Evolutionary conservation across 1,284 basidiomycete species (phyloP), one percentile per base, ranked within the genome.

Genomic region (Tilletia caries): DNA sequence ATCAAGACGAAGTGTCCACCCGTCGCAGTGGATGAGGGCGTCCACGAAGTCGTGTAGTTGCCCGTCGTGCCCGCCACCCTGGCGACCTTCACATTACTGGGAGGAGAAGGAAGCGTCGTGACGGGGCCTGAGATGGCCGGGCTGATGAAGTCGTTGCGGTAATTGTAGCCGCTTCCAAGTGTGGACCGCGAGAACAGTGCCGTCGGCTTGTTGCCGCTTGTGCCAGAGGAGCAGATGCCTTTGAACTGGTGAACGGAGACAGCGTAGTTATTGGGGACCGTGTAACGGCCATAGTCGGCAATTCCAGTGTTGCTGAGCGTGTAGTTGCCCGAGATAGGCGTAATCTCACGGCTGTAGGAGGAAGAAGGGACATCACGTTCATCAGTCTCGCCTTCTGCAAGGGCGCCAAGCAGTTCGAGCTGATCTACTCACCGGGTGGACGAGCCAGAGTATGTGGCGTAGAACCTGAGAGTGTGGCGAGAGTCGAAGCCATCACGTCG

Each of bases 271-370:
- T 54, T 54, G 15, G 58, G 58, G 15, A 62, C 58, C 13, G 58
- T 62, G 58, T 62, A 62, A 6, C 8, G 29, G 6, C 58, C 58
- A n/a, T 62, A 62, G 33, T 62, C 58, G 33, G 58, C 58, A n/a
- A 20, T 34, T 3, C 58, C 32, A 6, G 58, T 62, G 10, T 3
- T 27, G n/a, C 58, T 62, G 58, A 62, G 1, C 32, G 58, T 29
- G 58, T 62, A 34, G 32, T 23, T 34, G 54, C 54, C 54, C 8
- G 54, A 29, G 25, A 60, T 33, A 4, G 58, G 58, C 13, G 15
- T 37, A n/a, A 62, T 62, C 32, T 62, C 58, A 15, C 32, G 29
- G 2, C 58, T 62, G 29, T 10, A 20, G 29, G 32, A 29, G 58
- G 5, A 20, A 29, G 6, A 29, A 62, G 29, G 32, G 15, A 27